A percentile compares a stretch with the other conserved stretches of the same genome.
Conservation (phyloP, 768 basidiomycete species). For the Cyclocybe cylindracea region DNA sequence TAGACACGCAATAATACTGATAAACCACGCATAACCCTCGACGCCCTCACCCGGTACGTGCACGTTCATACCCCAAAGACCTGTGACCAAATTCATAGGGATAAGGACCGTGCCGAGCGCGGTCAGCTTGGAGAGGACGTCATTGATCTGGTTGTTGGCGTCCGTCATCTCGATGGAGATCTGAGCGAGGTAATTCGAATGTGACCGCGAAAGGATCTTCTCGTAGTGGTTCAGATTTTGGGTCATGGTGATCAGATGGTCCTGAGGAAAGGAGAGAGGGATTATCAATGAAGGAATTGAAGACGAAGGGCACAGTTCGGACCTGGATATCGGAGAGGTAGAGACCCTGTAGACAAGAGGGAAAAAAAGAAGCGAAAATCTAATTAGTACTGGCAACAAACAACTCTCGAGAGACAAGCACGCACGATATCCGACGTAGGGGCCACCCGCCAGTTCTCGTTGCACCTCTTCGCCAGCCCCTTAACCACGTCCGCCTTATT, state of each 20-base stretch:
- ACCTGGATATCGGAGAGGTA: conserved; percentile 95
- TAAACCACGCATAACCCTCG: conserved; percentile 78
- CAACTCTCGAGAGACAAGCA: conserved; percentile 3
- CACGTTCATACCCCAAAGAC: conserved; percentile 99
- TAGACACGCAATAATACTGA: conserved; percentile 79
- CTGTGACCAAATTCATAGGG: conserved; percentile 97
- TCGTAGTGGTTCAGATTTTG: conserved; percentile 99
- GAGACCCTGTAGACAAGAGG: conserved; percentile 60
- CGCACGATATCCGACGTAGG: conserved; percentile 95
- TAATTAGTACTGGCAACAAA: not conserved
- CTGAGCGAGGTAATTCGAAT: conserved; percentile 98
- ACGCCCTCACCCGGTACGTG: conserved; percentile 85
- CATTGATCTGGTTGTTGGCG: conserved; percentile 99
- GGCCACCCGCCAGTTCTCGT: conserved; percentile 98
- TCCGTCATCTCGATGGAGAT: conserved; percentile 99
- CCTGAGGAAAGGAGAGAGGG: conserved; percentile 33
- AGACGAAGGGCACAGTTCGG: conserved; percentile 1
- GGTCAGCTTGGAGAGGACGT: conserved; percentile 95
- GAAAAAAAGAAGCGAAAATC: not conserved
- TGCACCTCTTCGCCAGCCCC: conserved; percentile 95
- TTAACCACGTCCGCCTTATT: conserved; percentile 99
- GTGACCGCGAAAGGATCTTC: conserved; percentile 97
- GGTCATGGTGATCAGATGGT: conserved; percentile 99
- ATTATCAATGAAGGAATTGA: not conserved
- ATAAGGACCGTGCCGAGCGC: conserved; percentile 97